Base-by-base conservation (phyloP, 805 yeast genomes). In the Cyberlindnera euphorbiae region DNA sequence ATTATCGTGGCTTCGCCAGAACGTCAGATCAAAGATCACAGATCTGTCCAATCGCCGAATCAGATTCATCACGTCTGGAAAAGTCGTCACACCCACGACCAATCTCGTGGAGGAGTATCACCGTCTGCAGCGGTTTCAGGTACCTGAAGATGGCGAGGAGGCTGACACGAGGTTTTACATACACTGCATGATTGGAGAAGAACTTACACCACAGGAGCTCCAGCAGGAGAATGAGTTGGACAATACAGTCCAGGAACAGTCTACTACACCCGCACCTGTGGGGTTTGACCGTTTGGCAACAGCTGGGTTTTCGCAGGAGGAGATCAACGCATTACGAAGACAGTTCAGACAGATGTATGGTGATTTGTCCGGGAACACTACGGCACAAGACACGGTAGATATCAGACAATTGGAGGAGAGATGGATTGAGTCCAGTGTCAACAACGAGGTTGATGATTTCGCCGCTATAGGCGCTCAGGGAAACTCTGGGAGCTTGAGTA, bases 271-370 rank as follows among this genome's bases (percentile, higher is more conserved):
- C 1, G 88, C 86, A 11, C 79, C 81, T 3, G 73, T 79, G 12
- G 96, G 97, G 2, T 86, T 89, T 56, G 96, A 89, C 57, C 62
- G 96, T 28, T 64, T 89, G 35, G 67, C 88, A 13, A 75, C 78
- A 22, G 89, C 88, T 29, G 97, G 97, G 8, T 85, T 89, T 53
- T 71, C 84, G 5, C 84, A 76, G 22, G 82, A 76, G 41, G 97
- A 89, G 48, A 75, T 89, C 18, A 66, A 67, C 28, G 79, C 79
- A 38, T 59, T 89, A 41, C 68, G 96, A 41, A 63, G 72, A 34
- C 96, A 88, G 56, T 88, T 89, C 53, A 71, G 75, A 39, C 68
- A 69, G 39, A 67, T 88, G 3, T 83, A 85, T 56, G 85, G 85
- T 0, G 66, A 63, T 37, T 33, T 59, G 46, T 59, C 41, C 38